A percentile compares a stretch with the other conserved stretches of the same genome.
These are phyloP conservation scores for Apiospora marii DNA, from an alignment of 2,329 filamentous ascomycete species.

Conservation along the genomic window DNA sequence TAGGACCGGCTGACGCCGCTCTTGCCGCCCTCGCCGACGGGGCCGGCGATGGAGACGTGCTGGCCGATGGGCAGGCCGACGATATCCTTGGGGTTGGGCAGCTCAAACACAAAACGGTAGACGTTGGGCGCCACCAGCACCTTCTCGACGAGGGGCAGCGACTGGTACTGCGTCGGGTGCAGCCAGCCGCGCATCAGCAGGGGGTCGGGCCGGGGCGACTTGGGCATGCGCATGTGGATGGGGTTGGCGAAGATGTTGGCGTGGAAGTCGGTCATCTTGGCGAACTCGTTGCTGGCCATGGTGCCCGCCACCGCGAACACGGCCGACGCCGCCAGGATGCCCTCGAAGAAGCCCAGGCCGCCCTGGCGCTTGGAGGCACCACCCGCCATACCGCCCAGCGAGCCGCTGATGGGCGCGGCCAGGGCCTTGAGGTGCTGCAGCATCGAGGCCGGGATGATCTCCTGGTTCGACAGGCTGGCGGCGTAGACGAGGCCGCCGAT, in stretches of 20 bases:
- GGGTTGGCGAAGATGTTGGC: conserved; percentile 45
- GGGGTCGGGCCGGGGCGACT: conserved; percentile 46
- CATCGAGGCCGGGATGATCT: not conserved
- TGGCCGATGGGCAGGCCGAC: conserved; percentile 65
- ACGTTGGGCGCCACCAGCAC: conserved; percentile 50
- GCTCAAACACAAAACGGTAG: conserved; percentile 55
- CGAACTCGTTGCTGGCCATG: conserved; percentile 40
- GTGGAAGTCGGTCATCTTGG: conserved; percentile 44
- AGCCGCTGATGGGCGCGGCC: conserved; percentile 5
- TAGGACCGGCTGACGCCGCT: conserved; percentile 57
- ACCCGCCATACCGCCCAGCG: conserved; percentile 8
- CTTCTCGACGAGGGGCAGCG: conserved; percentile 53
- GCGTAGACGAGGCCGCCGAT: conserved; percentile 33
- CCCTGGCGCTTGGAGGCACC: conserved; percentile 26
- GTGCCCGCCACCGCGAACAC: conserved; percentile 43
- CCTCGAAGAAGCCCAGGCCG: conserved; percentile 46
- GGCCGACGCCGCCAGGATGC: conserved; percentile 46
- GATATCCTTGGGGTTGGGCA: conserved; percentile 52
- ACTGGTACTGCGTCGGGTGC: conserved; percentile 56
- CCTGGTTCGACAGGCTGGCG: conserved; percentile 25
- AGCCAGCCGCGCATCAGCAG: conserved; percentile 55
- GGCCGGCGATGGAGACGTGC: conserved; percentile 61
- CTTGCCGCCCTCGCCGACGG: conserved; percentile 45
- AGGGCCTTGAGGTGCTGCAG: conserved; percentile 26
- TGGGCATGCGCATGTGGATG: conserved; percentile 50